Evolutionary conservation across 305 asterid species (phyloP).

Genomic region (Fraxinus latifolia): DNA sequence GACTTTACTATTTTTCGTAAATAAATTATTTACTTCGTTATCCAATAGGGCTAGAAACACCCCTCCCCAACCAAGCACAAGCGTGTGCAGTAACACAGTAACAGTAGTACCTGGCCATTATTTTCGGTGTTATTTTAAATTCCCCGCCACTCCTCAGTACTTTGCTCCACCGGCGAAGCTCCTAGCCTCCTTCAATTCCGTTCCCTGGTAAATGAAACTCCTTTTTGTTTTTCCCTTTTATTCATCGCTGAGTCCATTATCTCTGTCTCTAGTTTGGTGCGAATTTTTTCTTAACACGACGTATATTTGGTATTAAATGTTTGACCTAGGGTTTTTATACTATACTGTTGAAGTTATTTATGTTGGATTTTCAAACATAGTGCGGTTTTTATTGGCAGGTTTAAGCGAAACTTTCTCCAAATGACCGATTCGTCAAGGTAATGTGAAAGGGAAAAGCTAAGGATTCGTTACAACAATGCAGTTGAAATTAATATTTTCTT

Average conservation of each 20-base stretch:
- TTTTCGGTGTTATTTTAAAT: constrained; percentile 22
- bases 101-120: background rate
- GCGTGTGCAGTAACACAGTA: background rate
- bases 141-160: constrained; percentile 39
- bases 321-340: constrained; percentile 32
- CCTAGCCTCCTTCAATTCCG: constrained; percentile 28
- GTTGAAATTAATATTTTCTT: background rate
- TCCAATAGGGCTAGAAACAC: background rate
- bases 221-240: background rate
- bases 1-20: no score
- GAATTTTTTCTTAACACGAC: background rate
- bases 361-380: background rate
- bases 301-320: background rate
- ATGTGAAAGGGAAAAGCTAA: background rate
- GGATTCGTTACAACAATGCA: background rate
- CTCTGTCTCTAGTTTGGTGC: background rate
- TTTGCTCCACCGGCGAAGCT: constrained; percentile 16
- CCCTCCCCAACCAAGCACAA: background rate
- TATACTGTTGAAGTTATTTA: background rate
- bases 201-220: background rate
- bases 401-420: constrained; percentile 19
- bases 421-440: constrained; percentile 51
- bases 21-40: no score
- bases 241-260: constrained; percentile 1
- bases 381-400: constrained; percentile 13